Evolutionary conservation across 2,329 filamentous ascomycete genomes (phyloP).

Genomic region (Dothistroma pini): DNA sequence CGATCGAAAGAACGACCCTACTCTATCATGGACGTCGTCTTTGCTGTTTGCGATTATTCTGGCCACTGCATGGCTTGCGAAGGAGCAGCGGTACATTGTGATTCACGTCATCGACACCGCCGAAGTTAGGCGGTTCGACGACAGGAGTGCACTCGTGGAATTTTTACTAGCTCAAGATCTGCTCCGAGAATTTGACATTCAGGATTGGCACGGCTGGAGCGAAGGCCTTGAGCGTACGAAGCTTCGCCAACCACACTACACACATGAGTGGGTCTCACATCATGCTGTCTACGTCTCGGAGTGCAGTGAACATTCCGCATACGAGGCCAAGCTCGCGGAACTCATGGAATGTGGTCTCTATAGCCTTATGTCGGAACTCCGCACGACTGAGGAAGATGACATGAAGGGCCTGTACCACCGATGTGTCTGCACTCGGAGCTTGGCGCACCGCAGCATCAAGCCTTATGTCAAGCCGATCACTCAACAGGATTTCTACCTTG

Average conservation of each 20-base stretch:
- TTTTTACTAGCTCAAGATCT: conserved; percentile 7
- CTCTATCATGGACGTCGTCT: conserved; percentile 8
- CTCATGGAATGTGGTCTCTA: neutral
- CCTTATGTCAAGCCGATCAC: neutral
- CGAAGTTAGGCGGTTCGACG: neutral
- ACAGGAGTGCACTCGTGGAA: neutral
- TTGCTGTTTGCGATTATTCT: conserved; percentile 8
- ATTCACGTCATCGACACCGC: conserved; percentile 10
- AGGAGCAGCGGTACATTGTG: neutral
- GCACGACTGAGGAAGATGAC: neutral
- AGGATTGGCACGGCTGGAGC: conserved; percentile 1
- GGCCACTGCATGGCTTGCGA: neutral
- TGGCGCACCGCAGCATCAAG: neutral
- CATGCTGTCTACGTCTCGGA: neutral
- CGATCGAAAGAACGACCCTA: neutral
- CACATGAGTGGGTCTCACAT: conserved; percentile 9
- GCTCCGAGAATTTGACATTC: conserved; percentile 1
- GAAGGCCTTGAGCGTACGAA: neutral
- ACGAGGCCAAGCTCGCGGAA: neutral
- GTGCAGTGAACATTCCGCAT: neutral
- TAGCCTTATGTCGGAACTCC: neutral
- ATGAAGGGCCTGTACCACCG: neutral
- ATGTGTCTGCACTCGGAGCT: neutral
- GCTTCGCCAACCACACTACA: conserved; percentile 8
- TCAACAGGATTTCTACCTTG: neutral